These are phyloP conservation scores for Sugiyamaella lignohabitans DNA, from an alignment of 805 yeast genomes.

Conservation along the genomic window DNA sequence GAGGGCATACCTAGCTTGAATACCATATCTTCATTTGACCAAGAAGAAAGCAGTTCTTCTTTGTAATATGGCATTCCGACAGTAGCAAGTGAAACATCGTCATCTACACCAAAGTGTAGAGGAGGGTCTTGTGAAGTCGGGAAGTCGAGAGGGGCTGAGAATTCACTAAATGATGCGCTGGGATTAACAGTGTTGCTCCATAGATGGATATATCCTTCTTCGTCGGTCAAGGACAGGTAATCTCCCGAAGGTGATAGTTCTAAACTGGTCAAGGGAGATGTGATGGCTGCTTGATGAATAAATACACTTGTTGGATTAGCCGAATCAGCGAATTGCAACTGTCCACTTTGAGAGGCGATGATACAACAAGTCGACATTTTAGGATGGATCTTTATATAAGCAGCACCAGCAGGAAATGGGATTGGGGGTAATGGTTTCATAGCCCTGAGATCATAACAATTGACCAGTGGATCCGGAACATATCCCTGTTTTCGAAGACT, in stretches of 20 bases:
- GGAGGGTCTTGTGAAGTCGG: conserved; percentile 26
- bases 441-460: conserved; percentile 70
- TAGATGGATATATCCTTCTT: conserved; percentile 51
- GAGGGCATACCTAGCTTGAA: conserved; percentile 63
- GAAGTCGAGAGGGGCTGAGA: conserved; percentile 40
- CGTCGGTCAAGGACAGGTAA: conserved; percentile 62
- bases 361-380: conserved; percentile 70
- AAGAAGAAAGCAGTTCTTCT: conserved; percentile 69
- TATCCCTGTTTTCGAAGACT: conserved; percentile 58
- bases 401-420: conserved; percentile 86
- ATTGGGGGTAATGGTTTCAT: conserved; percentile 70
- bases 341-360: conserved; percentile 71
- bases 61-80: conserved; percentile 86
- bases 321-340: conserved; percentile 77
- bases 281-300: conserved; percentile 60
- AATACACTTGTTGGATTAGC: conserved; percentile 65
- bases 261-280: conserved; percentile 41
- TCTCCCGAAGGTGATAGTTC: conserved; percentile 71
- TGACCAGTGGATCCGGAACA: conserved; percentile 72
- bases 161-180: conserved; percentile 47
- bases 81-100: conserved; percentile 40
- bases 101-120: conserved; percentile 34
- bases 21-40: conserved; percentile 45
- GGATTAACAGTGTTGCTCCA: conserved; percentile 51
- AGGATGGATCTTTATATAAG: conserved; percentile 79